Evolutionary conservation across 2,329 filamentous ascomycete genomes (phyloP).

Genomic region (Lithohypha guttulata): DNA sequence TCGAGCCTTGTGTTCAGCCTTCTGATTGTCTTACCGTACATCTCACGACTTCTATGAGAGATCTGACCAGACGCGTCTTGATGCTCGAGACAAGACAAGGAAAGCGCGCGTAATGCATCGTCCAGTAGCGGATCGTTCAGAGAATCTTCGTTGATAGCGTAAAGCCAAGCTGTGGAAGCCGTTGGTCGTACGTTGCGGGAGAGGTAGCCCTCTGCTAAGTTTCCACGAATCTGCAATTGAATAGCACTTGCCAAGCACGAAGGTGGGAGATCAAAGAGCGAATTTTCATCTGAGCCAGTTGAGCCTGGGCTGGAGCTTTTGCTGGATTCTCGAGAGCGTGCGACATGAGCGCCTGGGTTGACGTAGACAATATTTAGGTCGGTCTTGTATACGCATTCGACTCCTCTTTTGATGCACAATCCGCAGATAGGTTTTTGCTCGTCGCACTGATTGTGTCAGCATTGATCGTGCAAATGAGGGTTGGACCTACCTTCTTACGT

Average conservation of each 20-base stretch:
- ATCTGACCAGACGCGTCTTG: background rate
- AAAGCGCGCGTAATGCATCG: conserved; percentile 4
- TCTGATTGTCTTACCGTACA: conserved; percentile 8
- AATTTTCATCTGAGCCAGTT: background rate
- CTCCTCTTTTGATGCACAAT: conserved; percentile 10
- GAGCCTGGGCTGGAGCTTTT: background rate
- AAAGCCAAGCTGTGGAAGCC: conserved; percentile 7
- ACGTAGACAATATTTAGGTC: conserved; percentile 8
- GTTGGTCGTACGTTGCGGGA: background rate
- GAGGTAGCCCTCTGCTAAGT: conserved; percentile 7
- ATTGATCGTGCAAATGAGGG: background rate
- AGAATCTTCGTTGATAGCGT: background rate
- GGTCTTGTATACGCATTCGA: conserved; percentile 8
- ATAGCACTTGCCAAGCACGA: background rate
- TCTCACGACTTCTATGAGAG: background rate
- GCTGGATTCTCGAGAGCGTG: background rate
- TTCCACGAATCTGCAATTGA: conserved; percentile 3
- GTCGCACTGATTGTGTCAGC: conserved; percentile 8
- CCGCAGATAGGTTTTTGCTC: conserved; percentile 7
- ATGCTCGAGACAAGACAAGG: conserved; percentile 2
- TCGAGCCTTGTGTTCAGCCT: conserved; percentile 6
- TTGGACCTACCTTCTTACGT: conserved; percentile 8
- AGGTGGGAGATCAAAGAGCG: conserved; percentile 4
- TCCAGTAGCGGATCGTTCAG: background rate
- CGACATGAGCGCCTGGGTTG: conserved; percentile 1